Evolutionary conservation across 768 basidiomycete genomes (phyloP).

Genomic region (Tylopilus sp.): DNA sequence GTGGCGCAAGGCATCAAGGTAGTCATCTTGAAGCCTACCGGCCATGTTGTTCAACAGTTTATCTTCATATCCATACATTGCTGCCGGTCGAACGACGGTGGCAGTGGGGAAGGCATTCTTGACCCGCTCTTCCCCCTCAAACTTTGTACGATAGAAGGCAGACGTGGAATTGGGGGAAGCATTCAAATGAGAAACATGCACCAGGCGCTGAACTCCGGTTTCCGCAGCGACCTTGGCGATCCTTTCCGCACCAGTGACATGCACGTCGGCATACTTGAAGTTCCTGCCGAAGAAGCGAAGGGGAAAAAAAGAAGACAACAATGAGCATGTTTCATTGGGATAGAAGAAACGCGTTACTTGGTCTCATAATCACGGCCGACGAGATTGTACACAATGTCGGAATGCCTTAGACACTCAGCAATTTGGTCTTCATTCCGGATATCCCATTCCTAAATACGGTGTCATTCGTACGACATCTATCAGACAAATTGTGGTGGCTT

Average conservation of each 20-base stretch:
- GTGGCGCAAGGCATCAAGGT: conserved; percentile 5
- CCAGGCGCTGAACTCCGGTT: conserved; percentile 75
- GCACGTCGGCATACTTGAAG: conserved; percentile 78
- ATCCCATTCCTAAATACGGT: conserved; percentile 84
- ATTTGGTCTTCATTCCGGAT: conserved; percentile 87
- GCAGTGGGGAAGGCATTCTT: conserved; percentile 78
- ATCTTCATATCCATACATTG: conserved; percentile 95
- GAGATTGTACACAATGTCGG: conserved; percentile 95
- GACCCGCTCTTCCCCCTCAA: conserved; percentile 85
- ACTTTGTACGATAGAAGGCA: conserved; percentile 84
- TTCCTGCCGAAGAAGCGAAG: conserved; percentile 53
- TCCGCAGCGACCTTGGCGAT: conserved; percentile 83
- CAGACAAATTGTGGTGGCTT: conserved; percentile 20
- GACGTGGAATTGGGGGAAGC: conserved; percentile 77
- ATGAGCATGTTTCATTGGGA: conserved; percentile 12
- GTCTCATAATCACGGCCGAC: conserved; percentile 94
- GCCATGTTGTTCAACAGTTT: conserved; percentile 90
- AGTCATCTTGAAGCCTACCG: conserved; percentile 46
- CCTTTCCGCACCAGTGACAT: conserved; percentile 75
- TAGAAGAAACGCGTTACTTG: conserved; percentile 55
- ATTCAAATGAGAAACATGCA: conserved; percentile 95
- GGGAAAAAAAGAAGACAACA: background rate
- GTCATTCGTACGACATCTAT: conserved; percentile 21
- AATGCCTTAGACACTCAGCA: conserved; percentile 89
- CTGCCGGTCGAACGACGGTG: conserved; percentile 81